A percentile compares a stretch with the other conserved stretches of the same genome.
Evolutionary conservation across 306 rosid genomes (phyloP).

Genomic region (Sicyos baderoa): DNA sequence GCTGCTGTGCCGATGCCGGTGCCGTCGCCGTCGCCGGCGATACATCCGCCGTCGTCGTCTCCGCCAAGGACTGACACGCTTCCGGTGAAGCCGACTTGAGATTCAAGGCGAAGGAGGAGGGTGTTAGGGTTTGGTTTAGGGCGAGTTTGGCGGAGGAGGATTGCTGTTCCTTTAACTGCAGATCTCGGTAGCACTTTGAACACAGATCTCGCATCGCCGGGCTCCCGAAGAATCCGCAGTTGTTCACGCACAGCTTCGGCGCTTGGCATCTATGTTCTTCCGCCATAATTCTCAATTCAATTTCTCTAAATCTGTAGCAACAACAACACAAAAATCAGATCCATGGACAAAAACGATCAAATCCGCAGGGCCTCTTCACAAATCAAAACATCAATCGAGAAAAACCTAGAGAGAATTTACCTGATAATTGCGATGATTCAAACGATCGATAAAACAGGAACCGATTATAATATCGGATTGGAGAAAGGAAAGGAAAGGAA

Average conservation of each 20-base stretch:
- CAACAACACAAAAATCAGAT: background rate
- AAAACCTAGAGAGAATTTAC: background rate
- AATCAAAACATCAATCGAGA: background rate
- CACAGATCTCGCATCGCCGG: conserved; percentile 57
- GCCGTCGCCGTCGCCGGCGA: background rate
- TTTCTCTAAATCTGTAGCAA: too few species aligned
- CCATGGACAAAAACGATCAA: background rate
- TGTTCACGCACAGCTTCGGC: conserved; percentile 59
- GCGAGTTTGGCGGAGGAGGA: conserved; percentile 47
- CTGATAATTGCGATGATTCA: background rate
- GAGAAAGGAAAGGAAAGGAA: background rate
- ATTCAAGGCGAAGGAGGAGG: conserved; percentile 15
- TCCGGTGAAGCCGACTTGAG: background rate
- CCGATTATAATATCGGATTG: background rate
- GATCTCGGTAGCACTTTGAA: conserved; percentile 67
- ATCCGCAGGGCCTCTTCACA: too few species aligned
- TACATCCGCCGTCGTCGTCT: background rate
- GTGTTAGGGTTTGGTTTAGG: conserved; percentile 43
- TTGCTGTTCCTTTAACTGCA: conserved; percentile 54
- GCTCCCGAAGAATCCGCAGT: conserved; percentile 77
- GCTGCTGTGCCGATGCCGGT: background rate
- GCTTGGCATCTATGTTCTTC: conserved; percentile 83
- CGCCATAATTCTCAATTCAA: conserved; percentile 37
- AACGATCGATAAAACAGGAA: background rate
- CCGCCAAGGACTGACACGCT: background rate